These are phyloP conservation scores for Yamadazyma pseudoaaseri DNA, from an alignment of 1,139 yeast genomes.

Conservation along the genomic window DNA sequence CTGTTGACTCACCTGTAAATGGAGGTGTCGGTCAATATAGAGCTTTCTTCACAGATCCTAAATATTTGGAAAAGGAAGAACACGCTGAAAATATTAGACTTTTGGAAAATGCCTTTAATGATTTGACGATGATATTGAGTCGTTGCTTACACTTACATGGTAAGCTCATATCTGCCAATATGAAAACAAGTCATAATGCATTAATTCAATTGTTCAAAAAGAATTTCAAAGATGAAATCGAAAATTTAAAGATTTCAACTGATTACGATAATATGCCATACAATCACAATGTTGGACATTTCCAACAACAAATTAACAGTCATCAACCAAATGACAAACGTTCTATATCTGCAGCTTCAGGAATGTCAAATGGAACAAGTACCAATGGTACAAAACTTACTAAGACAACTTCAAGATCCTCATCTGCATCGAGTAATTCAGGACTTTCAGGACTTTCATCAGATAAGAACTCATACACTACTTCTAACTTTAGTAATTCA, in stretches of 20 bases:
- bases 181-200: slow-evolving; percentile 65
- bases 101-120: slow-evolving; percentile 64
- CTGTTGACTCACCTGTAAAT: slow-evolving; percentile 89
- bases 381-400: slow-evolving; percentile 25
- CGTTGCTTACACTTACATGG: slow-evolving; percentile 72
- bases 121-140: slow-evolving; percentile 63
- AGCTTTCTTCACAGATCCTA: slow-evolving; percentile 54
- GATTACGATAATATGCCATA: slow-evolving; percentile 29
- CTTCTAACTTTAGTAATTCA: slow-evolving; percentile 10
- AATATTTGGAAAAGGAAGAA: slow-evolving; percentile 41
- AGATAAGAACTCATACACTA: slow-evolving; percentile 14
- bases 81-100: slow-evolving; percentile 44
- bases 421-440: slow-evolving; percentile 29
- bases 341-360: slow-evolving; percentile 16
- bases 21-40: slow-evolving; percentile 90
- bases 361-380: slow-evolving; percentile 16
- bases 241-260: slow-evolving; percentile 32
- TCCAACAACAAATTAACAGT: slow-evolving; percentile 5
- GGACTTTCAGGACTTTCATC: slow-evolving; percentile 26
- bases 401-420: slow-evolving; percentile 29
- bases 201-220: slow-evolving; percentile 62
- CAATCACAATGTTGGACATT: slow-evolving; percentile 21
- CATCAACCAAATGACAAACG: slow-evolving; percentile 13
- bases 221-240: slow-evolving; percentile 71
- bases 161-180: slow-evolving; percentile 54